These are phyloP conservation scores for Epichloe aotearoae DNA, from an alignment of 2,329 filamentous ascomycete species.

Conservation along the genomic window DNA sequence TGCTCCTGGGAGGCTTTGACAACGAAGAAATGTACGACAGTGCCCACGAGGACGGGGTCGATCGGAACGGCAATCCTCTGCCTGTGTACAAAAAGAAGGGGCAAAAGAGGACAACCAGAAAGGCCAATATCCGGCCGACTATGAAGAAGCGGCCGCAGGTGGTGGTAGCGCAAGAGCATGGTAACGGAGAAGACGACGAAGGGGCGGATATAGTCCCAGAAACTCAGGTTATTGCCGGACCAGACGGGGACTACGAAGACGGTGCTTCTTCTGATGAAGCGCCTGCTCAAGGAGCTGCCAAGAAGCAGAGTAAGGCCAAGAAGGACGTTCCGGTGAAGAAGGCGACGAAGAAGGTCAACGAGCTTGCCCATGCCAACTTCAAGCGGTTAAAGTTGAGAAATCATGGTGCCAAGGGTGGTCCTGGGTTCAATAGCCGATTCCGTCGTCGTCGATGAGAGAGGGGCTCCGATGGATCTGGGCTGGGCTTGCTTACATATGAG, in stretches of 20 bases:
- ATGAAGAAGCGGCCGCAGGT: conserved; percentile 32
- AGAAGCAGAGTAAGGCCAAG: conserved; percentile 17
- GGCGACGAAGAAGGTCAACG: conserved; percentile 46
- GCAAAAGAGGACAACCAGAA: conserved; percentile 63
- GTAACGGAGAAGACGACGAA: conserved; percentile 15
- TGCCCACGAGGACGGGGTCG: conserved; percentile 35
- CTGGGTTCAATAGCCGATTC: conserved; percentile 44
- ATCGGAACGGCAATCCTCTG: conserved; percentile 44
- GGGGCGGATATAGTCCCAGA: conserved; percentile 20
- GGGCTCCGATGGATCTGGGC: not conserved
- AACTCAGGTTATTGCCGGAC: conserved; percentile 12
- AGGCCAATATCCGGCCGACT: conserved; percentile 49
- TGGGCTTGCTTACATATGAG: not conserved
- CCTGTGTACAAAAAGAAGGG: conserved; percentile 71
- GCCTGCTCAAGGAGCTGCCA: conserved; percentile 11
- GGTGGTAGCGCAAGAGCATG: conserved; percentile 14
- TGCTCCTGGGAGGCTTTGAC: conserved; percentile 48
- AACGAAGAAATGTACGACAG: conserved; percentile 48
- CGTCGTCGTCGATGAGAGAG: conserved; percentile 29
- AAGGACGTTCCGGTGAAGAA: conserved; percentile 36
- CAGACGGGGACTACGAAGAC: conserved; percentile 11
- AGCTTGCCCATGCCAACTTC: conserved; percentile 53
- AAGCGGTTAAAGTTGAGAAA: conserved; percentile 51
- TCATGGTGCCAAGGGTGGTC: conserved; percentile 47
- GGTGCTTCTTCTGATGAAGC: conserved; percentile 8